Evolutionary conservation across 345 rosid species (phyloP).

Genomic region (Sonneratia caseolaris): DNA sequence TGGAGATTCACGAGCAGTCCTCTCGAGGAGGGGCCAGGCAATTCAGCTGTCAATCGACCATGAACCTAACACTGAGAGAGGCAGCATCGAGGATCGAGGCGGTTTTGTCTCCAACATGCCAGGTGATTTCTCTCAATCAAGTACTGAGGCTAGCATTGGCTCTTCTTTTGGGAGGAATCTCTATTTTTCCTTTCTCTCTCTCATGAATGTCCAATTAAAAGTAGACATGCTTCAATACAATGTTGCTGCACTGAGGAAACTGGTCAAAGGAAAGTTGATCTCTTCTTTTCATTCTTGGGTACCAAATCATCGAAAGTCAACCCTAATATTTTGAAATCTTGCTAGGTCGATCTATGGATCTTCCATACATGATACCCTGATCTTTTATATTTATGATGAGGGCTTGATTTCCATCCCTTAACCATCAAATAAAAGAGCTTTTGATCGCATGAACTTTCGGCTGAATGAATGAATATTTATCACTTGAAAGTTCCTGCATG

Average conservation of each 20-base stretch:
- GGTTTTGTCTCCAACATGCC: constrained; percentile 79
- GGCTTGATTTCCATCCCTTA: not conserved
- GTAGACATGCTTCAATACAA: not conserved
- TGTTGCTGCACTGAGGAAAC: not conserved
- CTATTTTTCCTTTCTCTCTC: not conserved
- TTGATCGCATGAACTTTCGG: not conserved
- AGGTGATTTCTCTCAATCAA: constrained; percentile 20
- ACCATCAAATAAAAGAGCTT: not conserved
- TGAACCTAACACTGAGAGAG: constrained; percentile 61
- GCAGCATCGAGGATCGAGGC: constrained; percentile 49
- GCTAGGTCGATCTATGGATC: not conserved
- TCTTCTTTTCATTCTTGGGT: not conserved
- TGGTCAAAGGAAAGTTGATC: not conserved
- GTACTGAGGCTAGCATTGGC: not conserved
- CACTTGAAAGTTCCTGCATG: not conserved
- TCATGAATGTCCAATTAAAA: not conserved
- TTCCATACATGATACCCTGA: not conserved
- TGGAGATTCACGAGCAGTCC: constrained; percentile 65
- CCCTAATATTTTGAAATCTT: not conserved
- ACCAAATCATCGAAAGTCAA: not conserved
- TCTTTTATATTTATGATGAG: not conserved
- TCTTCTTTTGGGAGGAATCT: not conserved
- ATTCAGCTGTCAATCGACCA: constrained; percentile 52
- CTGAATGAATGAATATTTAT: not conserved
- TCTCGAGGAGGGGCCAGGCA: constrained; percentile 48